These are phyloP conservation scores for Oryza longistaminata DNA, from an alignment of 176 grass and related monocot genomes.

Conservation along the genomic window DNA sequence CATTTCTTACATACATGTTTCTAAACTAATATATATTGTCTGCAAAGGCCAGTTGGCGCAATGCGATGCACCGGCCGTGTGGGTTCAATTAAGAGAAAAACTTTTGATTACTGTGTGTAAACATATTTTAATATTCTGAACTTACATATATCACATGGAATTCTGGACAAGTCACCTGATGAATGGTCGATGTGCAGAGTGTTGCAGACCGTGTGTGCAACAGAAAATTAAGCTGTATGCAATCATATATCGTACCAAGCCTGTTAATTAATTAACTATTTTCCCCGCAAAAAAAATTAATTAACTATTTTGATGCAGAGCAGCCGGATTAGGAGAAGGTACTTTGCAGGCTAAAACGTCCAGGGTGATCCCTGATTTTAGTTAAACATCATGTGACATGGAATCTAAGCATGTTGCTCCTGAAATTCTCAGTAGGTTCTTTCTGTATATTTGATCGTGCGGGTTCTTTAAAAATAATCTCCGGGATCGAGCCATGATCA, in stretches of 20 bases:
- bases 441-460: constrained; percentile 6
- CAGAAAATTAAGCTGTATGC: background rate
- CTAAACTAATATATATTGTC: background rate
- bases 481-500: no score
- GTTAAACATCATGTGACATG: constrained; percentile 3
- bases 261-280: background rate
- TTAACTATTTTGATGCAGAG: background rate
- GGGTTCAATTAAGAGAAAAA: no score
- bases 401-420: constrained; percentile 27
- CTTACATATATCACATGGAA: no score
- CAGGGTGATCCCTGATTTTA: background rate
- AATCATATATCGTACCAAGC: background rate
- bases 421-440: background rate
- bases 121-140: no score
- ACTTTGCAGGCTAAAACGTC: background rate
- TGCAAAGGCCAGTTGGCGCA: background rate
- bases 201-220: background rate
- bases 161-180: no score
- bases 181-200: no score
- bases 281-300: no score
- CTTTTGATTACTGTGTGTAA: no score
- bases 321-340: background rate
- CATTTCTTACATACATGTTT: background rate
- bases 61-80: background rate
- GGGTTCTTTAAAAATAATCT: background rate